Evolutionary conservation across 2,329 filamentous ascomycete species (phyloP).

Genomic region (Microdochium trichocladiopsis): DNA sequence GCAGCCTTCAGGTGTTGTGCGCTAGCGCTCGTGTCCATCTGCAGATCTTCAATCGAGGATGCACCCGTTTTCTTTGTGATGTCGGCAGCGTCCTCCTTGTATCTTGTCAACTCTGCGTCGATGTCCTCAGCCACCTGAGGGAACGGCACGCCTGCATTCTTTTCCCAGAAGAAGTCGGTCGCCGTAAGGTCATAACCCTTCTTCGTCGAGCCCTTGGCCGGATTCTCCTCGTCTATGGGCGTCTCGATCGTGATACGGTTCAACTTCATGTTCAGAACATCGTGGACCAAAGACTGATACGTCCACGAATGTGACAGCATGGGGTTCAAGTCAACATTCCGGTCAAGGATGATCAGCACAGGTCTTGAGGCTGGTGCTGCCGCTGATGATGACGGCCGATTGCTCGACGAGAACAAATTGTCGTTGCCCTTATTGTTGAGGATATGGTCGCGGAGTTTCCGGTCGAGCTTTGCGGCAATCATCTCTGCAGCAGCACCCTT

Average conservation of each 20-base stretch:
- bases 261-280: slow-evolving; percentile 71
- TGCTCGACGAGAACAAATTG: slow-evolving; percentile 74
- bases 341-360: slow-evolving; percentile 87
- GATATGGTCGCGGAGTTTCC: slow-evolving; percentile 92
- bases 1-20: slow-evolving; percentile 94
- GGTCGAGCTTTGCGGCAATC: slow-evolving; percentile 88
- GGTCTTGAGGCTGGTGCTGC: slow-evolving; percentile 70
- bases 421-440: slow-evolving; percentile 98
- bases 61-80: slow-evolving; percentile 94
- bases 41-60: slow-evolving; percentile 84
- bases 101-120: slow-evolving; percentile 84
- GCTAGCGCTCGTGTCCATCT: slow-evolving; percentile 81
- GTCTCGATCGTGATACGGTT: slow-evolving; percentile 93
- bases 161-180: slow-evolving; percentile 94
- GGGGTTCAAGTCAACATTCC: slow-evolving; percentile 90
- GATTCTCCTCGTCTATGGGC: slow-evolving; percentile 69
- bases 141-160: slow-evolving; percentile 85
- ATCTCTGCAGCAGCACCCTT: slow-evolving; percentile 90
- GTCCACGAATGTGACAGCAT: slow-evolving; percentile 98
- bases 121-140: slow-evolving; percentile 96
- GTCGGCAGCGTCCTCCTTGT: slow-evolving; percentile 91
- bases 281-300: slow-evolving; percentile 62
- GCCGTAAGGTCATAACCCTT: slow-evolving; percentile 85
- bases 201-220: slow-evolving; percentile 69
- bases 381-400: slow-evolving; percentile 49